Evolutionary conservation across 768 basidiomycete species (phyloP).

Genomic region (Lactarius akahatsu): DNA sequence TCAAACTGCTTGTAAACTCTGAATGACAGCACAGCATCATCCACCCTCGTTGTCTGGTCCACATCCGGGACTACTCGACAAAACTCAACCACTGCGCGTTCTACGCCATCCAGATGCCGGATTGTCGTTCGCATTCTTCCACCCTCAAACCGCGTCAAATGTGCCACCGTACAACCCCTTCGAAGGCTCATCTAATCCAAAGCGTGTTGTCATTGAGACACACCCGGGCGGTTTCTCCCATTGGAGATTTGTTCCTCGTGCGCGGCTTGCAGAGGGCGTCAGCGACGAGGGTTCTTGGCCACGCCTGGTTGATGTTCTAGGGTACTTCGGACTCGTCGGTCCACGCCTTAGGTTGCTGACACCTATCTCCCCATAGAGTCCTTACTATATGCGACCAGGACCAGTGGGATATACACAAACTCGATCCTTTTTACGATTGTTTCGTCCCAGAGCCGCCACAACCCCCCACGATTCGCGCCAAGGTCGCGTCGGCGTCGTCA

Average conservation of each 20-base stretch:
- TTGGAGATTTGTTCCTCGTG: constrained; percentile 80
- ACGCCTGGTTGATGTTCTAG: constrained; percentile 61
- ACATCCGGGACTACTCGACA: constrained; percentile 65
- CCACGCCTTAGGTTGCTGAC: neutral
- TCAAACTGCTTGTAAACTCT: neutral
- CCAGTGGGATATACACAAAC: constrained; percentile 85
- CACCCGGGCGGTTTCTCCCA: constrained; percentile 46
- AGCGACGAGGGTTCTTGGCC: constrained; percentile 73
- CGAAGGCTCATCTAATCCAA: constrained; percentile 51
- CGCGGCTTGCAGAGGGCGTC: constrained; percentile 55
- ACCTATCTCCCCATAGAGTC: constrained; percentile 39
- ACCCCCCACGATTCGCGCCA: constrained; percentile 34
- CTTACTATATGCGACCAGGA: constrained; percentile 59
- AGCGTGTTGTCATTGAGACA: constrained; percentile 74
- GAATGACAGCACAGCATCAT: constrained; percentile 18
- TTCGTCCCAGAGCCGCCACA: constrained; percentile 41
- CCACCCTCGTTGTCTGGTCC: constrained; percentile 38
- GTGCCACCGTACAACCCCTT: constrained; percentile 28
- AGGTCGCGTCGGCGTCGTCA: constrained; percentile 18
- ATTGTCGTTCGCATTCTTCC: constrained; percentile 73
- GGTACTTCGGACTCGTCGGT: constrained; percentile 46
- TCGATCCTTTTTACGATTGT: constrained; percentile 74
- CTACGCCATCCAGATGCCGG: constrained; percentile 57
- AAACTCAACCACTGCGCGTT: constrained; percentile 58
- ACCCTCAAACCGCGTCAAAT: constrained; percentile 53